phyloP scores from a whole-genome alignment of 106 monocot species.

The Agapanthus africanus region DNA sequence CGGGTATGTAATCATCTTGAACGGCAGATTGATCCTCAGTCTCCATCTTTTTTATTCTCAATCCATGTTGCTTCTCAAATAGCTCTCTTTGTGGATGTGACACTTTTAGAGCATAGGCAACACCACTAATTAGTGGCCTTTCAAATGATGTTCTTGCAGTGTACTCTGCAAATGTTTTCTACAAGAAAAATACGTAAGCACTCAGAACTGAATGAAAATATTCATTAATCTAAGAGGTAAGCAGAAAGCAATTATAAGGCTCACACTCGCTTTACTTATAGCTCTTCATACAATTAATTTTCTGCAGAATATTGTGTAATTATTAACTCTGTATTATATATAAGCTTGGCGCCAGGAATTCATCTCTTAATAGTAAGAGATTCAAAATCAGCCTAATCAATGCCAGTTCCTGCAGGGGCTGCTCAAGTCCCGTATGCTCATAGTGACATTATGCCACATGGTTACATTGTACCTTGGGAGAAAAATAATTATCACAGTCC shows the following conservation, averaged over 20 bases:
- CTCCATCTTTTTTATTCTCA: constrained; percentile 87
- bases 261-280: too few species aligned
- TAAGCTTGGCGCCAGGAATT: too few species aligned
- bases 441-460: too few species aligned
- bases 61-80: constrained; percentile 70
- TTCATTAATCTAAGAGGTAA: not conserved
- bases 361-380: too few species aligned
- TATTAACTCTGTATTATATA: too few species aligned
- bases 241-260: not conserved
- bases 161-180: constrained; percentile 83
- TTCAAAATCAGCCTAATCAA: too few species aligned
- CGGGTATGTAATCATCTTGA: constrained; percentile 61
- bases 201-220: constrained; percentile 9
- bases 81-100: constrained; percentile 51
- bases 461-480: too few species aligned
- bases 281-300: too few species aligned
- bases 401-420: too few species aligned
- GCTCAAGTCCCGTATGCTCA: too few species aligned
- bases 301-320: too few species aligned
- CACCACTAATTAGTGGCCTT: constrained; percentile 76
- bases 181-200: constrained; percentile 9
- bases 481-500: too few species aligned
- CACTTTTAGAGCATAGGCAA: constrained; percentile 78
- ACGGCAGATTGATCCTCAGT: constrained; percentile 65
- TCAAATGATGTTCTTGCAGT: constrained; percentile 89